Conservation (phyloP, 2,329 filamentous ascomycete genomes). For the Venturia effusa region DNA sequence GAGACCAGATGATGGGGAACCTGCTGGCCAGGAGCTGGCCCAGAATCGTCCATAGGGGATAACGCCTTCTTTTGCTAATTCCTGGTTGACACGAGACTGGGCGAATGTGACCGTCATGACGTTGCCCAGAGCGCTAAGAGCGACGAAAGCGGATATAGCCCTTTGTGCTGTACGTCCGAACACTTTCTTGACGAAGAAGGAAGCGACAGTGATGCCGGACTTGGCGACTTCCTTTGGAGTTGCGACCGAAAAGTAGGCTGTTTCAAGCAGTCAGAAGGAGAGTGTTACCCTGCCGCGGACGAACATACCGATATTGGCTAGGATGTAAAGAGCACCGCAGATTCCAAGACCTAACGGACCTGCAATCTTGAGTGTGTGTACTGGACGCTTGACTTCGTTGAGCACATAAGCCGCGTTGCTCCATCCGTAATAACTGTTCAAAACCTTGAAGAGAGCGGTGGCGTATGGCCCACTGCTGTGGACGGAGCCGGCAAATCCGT, state of each 20-base stretch:
- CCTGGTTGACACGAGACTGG: slow-evolving; percentile 49
- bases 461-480: slow-evolving; percentile 6
- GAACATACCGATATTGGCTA: slow-evolving; percentile 45
- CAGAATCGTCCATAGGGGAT: slow-evolving; percentile 56
- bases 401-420: slow-evolving; percentile 54
- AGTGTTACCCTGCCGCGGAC: not conserved
- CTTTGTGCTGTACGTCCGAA: slow-evolving; percentile 45
- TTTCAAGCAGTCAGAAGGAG: not conserved
- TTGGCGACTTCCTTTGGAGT: slow-evolving; percentile 46
- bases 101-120: slow-evolving; percentile 51
- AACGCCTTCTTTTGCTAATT: slow-evolving; percentile 59
- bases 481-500: slow-evolving; percentile 42
- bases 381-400: slow-evolving; percentile 45
- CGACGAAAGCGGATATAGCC: slow-evolving; percentile 41
- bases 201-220: slow-evolving; percentile 50
- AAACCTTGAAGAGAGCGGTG: slow-evolving; percentile 45
- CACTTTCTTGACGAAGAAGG: slow-evolving; percentile 50
- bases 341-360: slow-evolving; percentile 48
- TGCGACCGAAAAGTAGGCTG: slow-evolving; percentile 51
- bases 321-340: slow-evolving; percentile 50
- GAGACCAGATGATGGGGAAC: slow-evolving; percentile 47
- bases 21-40: slow-evolving; percentile 54
- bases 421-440: slow-evolving; percentile 56
- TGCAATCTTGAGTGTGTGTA: slow-evolving; percentile 43
- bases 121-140: slow-evolving; percentile 51